Percentiles rank a stretch among this genome's conserved stretches.
Evolutionary conservation across 768 basidiomycete genomes (phyloP).

Genomic region (Brasilioporus rufonigricans): DNA sequence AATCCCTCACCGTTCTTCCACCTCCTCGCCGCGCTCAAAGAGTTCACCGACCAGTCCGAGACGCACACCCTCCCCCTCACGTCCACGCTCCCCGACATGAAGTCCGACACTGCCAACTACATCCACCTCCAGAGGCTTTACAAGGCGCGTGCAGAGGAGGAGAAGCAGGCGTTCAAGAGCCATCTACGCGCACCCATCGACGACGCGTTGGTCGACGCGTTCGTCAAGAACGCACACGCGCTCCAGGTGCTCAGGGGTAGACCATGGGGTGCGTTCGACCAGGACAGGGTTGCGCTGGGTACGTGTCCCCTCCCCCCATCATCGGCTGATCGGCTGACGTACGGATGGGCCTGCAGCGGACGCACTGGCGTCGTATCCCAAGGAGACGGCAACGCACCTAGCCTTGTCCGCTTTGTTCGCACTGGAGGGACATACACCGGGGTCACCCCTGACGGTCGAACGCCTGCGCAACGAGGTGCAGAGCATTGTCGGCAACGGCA

Average conservation of each 20-base stretch:
- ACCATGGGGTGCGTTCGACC: constrained; percentile 57
- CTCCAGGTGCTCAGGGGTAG: constrained; percentile 64
- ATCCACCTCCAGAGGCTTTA: constrained; percentile 85
- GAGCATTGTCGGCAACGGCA: constrained; percentile 46
- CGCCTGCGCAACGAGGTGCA: constrained; percentile 52
- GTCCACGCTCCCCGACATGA: constrained; percentile 92
- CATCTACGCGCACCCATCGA: constrained; percentile 46
- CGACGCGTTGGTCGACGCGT: constrained; percentile 59
- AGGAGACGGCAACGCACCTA: constrained; percentile 66
- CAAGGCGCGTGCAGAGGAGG: constrained; percentile 69
- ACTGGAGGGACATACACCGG: constrained; percentile 27
- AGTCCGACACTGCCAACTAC: constrained; percentile 81
- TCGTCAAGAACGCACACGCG: constrained; percentile 80
- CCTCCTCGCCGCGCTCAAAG: constrained; percentile 69
- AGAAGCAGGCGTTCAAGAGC: constrained; percentile 55
- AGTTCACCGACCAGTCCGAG: constrained; percentile 55
- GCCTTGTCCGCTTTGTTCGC: constrained; percentile 61
- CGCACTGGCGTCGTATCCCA: constrained; percentile 42
- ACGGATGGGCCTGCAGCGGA: constrained; percentile 33
- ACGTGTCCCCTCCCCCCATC: constrained; percentile 2
- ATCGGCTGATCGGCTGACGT: neutral
- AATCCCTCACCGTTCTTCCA: constrained; percentile 71
- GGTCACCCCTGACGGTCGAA: constrained; percentile 44
- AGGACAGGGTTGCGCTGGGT: constrained; percentile 51
- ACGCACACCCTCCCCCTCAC: constrained; percentile 76